Evolutionary conservation across 768 basidiomycete species (phyloP).

Genomic region (Podaxis carcinomalis): DNA sequence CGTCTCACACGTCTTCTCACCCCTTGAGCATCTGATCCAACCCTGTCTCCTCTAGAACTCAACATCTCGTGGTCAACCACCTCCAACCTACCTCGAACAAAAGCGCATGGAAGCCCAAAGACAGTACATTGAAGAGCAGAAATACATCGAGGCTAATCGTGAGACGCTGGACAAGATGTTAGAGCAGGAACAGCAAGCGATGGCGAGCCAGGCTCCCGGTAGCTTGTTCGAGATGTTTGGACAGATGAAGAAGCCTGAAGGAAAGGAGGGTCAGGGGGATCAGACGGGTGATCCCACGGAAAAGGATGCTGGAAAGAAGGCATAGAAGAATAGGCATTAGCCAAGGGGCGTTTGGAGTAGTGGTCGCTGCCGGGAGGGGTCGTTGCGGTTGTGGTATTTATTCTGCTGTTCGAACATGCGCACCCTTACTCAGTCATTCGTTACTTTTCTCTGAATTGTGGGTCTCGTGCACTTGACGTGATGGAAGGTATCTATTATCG

Average conservation of each 20-base stretch:
- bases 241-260: conserved; percentile 16
- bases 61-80: conserved; percentile 25
- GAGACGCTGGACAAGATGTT: conserved; percentile 21
- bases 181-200: conserved; percentile 30
- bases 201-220: conserved; percentile 39
- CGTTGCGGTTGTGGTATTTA: not conserved
- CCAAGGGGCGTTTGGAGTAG: not conserved
- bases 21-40: not conserved
- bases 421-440: conserved; percentile 6
- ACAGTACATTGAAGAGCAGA: conserved; percentile 46
- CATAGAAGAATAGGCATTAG: not conserved
- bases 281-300: not conserved
- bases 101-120: conserved; percentile 48
- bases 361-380: not conserved
- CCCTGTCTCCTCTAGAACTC: conserved; percentile 13
- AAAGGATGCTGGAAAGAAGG: conserved; percentile 4
- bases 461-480: not conserved
- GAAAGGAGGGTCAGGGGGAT: not conserved
- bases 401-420: not conserved
- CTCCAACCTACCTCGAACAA: conserved; percentile 49
- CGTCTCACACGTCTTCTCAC: conserved; percentile 1
- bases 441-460: not conserved
- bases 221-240: conserved; percentile 47
- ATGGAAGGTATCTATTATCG: not conserved
- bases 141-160: conserved; percentile 41